Base-by-base conservation (phyloP, 2,329 filamentous ascomycete genomes). In the Hypomyces rosellus region DNA sequence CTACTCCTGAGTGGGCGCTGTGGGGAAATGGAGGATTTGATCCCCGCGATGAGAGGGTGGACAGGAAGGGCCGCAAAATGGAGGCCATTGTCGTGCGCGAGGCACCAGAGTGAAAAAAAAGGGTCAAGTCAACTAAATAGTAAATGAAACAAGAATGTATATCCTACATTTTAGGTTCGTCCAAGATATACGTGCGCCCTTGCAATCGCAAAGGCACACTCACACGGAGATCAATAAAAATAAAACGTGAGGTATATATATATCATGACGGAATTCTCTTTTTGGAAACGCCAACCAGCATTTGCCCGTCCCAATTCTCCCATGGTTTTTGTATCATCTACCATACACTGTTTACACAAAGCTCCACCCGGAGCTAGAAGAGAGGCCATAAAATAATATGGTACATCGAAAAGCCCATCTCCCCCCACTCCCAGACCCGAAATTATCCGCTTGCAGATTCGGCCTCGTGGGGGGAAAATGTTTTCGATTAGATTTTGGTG, bases 1-100 rank as follows among this genome's bases (percentile, higher is more conserved):
- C 86, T 58, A 97, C 90, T 36, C 88, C 90, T 1, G 89, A 96
- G 64, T 97, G 92, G 93, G 92, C 92, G 9, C 82, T 86, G 15
- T 97, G 90, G 89, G 93, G 92, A 0, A 88, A 91, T 57, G 92
- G 92, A 2, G 93, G 92, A 0, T 97, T 97, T 65, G 89, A 97
- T 70, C 92, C 92, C 1, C 78, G 88, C 45, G 93, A 97, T 69
- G 81, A 87, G 66, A 79, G 92, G 55, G 90, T 96, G 8, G 88
- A 92, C 67, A 80, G 86, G 58, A 96, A 96, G 71, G 90, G 91
- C 2, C 83, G 84, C 61, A 81, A 80, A 57, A 79, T 81, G 54
- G 77, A 75, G 55, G 61, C 58, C 45, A 64, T 60, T 15, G 64
- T 67, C n/a, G 51, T 65, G 16, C 61, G 64, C 9, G 62, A 67